Evolutionary conservation across 179 eudicot species (phyloP).

Genomic region (Silene noctiflora): DNA sequence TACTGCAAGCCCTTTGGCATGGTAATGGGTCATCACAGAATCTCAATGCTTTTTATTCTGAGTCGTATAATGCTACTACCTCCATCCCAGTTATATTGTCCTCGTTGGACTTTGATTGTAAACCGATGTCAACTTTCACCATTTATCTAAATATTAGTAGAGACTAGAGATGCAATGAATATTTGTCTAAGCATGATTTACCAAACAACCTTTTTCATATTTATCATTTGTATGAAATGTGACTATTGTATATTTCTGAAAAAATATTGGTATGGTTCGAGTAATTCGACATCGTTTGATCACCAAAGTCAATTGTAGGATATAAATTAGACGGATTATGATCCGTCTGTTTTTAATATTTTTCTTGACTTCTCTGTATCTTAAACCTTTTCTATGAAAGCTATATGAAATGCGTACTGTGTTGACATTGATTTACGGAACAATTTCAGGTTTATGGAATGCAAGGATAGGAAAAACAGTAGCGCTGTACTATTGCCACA

Average conservation of each 20-base stretch:
- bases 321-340: no score
- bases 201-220: no score
- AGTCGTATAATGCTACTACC: background rate
- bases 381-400: background rate
- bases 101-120: no score
- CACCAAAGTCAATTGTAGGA: no score
- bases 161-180: no score
- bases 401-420: constrained; percentile 20
- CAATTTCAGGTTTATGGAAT: constrained; percentile 81
- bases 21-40: constrained; percentile 41
- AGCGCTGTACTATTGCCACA: constrained; percentile 64
- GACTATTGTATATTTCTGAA: no score
- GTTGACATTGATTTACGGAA: constrained; percentile 6
- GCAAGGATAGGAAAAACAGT: constrained; percentile 86
- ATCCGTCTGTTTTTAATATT: background rate
- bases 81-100: background rate
- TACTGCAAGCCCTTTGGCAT: constrained; percentile 86
- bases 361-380: background rate
- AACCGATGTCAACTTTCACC: no score
- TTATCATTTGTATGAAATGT: no score
- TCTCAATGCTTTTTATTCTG: constrained; percentile 18
- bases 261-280: no score
- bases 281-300: no score
- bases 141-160: no score
- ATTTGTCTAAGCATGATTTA: no score